phyloP scores from a whole-genome alignment of 305 asterid genomes.

The Solanum hybrid region DNA sequence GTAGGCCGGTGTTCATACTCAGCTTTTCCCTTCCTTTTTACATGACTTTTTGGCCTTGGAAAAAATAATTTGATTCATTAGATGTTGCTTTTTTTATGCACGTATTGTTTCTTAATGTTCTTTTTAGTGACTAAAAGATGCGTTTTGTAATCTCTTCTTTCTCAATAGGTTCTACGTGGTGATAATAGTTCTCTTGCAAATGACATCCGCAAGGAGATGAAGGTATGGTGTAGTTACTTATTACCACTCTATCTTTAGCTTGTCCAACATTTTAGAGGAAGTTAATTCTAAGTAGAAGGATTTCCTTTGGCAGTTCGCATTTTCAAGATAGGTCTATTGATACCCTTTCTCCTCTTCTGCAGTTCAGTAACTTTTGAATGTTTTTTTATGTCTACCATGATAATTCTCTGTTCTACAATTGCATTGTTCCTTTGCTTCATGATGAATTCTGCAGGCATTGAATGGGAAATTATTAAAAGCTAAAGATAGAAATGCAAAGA shows the following conservation, averaged over 20 bases:
- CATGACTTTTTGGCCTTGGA: background rate
- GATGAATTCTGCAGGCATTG: slow-evolving; percentile 45
- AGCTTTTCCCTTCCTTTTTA: background rate
- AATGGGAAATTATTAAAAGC: slow-evolving; percentile 85
- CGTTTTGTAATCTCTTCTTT: slow-evolving; percentile 9
- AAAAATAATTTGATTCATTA: background rate
- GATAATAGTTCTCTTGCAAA: slow-evolving; percentile 95
- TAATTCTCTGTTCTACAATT: background rate
- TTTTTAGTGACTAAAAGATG: slow-evolving; percentile 5
- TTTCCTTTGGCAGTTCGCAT: background rate
- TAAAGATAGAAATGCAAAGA: slow-evolving; percentile 75
- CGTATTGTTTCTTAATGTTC: background rate
- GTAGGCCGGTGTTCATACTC: background rate
- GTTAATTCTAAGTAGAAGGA: background rate
- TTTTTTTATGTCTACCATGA: background rate
- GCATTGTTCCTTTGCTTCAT: background rate
- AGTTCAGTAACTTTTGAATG: background rate
- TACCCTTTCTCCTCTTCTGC: background rate
- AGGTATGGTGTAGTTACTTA: slow-evolving; percentile 34
- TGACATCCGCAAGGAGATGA: slow-evolving; percentile 97
- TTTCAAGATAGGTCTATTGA: background rate
- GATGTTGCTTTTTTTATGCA: background rate
- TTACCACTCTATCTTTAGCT: background rate
- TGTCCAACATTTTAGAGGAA: background rate
- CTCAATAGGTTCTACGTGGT: slow-evolving; percentile 75